Evolutionary conservation across 495 filamentous ascomycete species (phyloP).

Genomic region (Neohortaea acidophila): DNA sequence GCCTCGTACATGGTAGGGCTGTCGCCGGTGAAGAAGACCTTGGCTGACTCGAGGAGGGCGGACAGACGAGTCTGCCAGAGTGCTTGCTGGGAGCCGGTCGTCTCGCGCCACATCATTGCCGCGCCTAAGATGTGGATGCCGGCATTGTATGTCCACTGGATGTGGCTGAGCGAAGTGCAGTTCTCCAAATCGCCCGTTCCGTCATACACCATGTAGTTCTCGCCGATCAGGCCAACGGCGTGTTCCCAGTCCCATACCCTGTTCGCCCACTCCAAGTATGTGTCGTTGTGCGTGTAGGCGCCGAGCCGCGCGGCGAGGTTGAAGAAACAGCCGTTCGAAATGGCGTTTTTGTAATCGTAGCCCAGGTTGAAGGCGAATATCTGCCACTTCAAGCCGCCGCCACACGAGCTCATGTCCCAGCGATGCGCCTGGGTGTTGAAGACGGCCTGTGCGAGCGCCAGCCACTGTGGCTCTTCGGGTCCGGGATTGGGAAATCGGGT

Average conservation of each 20-base stretch:
- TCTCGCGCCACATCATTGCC: constrained; percentile 49
- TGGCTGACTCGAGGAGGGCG: constrained; percentile 11
- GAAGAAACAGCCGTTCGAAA: constrained; percentile 70
- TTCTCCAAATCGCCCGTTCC: constrained; percentile 41
- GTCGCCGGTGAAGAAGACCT: constrained; percentile 41
- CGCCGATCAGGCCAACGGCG: constrained; percentile 37
- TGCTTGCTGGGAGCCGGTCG: constrained; percentile 8
- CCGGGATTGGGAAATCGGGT: constrained; percentile 32
- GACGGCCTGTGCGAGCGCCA: constrained; percentile 61
- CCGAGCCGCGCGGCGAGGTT: constrained; percentile 60
- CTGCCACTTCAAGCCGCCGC: constrained; percentile 76
- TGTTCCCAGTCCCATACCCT: constrained; percentile 57
- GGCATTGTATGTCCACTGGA: constrained; percentile 66
- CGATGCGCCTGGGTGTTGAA: constrained; percentile 56
- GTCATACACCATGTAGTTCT: constrained; percentile 47
- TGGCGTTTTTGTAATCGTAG: constrained; percentile 67
- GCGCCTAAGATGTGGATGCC: constrained; percentile 59
- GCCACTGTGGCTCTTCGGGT: constrained; percentile 45
- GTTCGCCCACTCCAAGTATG: constrained; percentile 63
- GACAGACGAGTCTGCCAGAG: constrained; percentile 10
- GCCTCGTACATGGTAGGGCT: constrained; percentile 47
- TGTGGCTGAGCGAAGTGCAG: constrained; percentile 44
- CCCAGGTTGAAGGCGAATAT: constrained; percentile 69
- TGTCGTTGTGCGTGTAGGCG: constrained; percentile 59
- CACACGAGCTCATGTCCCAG: constrained; percentile 56